Base-by-base conservation (phyloP, 305 asterid species). In the Vinca major region DNA sequence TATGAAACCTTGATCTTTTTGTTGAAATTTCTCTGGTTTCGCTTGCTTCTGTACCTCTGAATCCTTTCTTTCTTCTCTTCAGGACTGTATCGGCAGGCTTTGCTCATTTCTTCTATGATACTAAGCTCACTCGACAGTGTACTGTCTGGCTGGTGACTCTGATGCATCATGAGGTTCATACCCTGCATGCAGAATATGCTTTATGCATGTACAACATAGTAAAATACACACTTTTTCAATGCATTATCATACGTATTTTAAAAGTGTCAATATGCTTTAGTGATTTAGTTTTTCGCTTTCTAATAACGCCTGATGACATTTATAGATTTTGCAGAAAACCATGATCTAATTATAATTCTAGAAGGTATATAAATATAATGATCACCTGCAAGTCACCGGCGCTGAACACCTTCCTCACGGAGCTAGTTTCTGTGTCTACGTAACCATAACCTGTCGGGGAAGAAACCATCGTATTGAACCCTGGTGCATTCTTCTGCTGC, bases 41-140 rank as follows among this genome's bases (percentile, higher is more conserved):
- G 83, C 85, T 93, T 93, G 91, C 77, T 86, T 71, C 90, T 82
- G 69, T 93, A 93, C 71, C 91, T 82, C 77, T 93, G 94, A 12
- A 93, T 93, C 68, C 92, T 80, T 67, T 93, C 95, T 66, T 75
- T 90, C 75, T 85, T 93, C 86, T 89, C 97, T 75, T 90, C 87
- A 0, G 94, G 96, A 52, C 88, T 87, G 79, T 90, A 93, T 11
- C 77, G 79, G 81, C 84, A 81, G 36, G 92, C 95, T 79, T 89
- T 89, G 80, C 69, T 87, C 97, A 93, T 90, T 75, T 92, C 79
- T 80, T 93, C 97, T 2, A 90, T 82, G 62, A 90, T 89, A 43
- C 86, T 82, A 66, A 63, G 80, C 79, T 90, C 99, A 10, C 76
- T 80, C 2, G 87, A 77, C 45, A 87, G 78, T 21, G 90, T 74